Evolutionary conservation across 345 rosid genomes (phyloP).

Genomic region (Rhodamnia argentea): DNA sequence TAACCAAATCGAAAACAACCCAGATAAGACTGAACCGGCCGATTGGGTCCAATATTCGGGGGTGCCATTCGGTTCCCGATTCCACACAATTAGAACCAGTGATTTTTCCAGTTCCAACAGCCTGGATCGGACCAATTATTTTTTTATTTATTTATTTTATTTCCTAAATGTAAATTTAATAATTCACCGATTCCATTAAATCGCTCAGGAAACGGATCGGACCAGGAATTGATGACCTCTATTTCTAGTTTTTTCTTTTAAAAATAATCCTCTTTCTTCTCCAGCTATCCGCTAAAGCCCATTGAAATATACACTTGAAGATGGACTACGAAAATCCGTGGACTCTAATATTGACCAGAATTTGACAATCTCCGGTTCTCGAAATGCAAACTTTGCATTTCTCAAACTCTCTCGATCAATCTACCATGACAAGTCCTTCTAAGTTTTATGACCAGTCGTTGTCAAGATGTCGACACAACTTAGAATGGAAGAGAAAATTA

Average conservation of each 20-base stretch:
- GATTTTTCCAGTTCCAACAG: too few relatives aligned
- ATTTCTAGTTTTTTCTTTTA: background rate
- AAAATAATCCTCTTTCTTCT: background rate
- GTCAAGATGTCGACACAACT: background rate
- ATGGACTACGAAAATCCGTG: background rate
- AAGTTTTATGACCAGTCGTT: background rate
- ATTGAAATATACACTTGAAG: background rate
- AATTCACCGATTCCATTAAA: too few relatives aligned
- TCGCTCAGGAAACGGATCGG: too few relatives aligned
- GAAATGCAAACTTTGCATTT: background rate
- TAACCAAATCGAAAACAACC: too few relatives aligned
- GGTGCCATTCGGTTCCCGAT: too few relatives aligned
- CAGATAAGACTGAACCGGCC: accelerated
- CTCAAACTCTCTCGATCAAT: background rate
- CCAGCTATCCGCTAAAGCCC: background rate
- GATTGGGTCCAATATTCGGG: too few relatives aligned
- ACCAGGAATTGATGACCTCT: too few relatives aligned
- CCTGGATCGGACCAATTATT: too few relatives aligned
- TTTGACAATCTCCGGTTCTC: background rate
- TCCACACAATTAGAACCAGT: too few relatives aligned
- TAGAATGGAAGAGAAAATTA: background rate
- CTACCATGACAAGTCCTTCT: background rate
- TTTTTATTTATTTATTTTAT: too few relatives aligned
- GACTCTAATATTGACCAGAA: background rate
- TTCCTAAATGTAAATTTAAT: too few relatives aligned